Evolutionary conservation across 108 stramenopile genomes (phyloP).

Genomic region (Cyclotella atomus): DNA sequence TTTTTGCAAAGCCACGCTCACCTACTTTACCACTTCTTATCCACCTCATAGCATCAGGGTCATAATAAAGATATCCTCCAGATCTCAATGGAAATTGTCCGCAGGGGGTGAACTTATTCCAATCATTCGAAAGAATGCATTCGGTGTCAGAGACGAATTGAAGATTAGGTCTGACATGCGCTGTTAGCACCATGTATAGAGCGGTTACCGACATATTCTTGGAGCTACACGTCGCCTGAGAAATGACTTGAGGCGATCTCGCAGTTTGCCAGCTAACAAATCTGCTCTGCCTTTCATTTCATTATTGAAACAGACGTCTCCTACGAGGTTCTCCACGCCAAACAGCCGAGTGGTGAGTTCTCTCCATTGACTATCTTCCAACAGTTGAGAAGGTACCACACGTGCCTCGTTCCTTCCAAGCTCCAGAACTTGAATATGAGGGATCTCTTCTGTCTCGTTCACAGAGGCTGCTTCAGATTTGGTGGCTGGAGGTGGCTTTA

Average conservation of each 20-base stretch:
- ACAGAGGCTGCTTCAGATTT: too few species aligned
- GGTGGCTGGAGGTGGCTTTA: too few species aligned
- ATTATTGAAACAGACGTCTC: background rate
- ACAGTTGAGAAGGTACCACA: background rate
- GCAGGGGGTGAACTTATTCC: conserved; percentile 8
- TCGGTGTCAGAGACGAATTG: conserved; percentile 1
- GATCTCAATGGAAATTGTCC: background rate
- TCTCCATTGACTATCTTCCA: background rate
- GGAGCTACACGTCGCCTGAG: background rate
- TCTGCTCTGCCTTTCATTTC: conserved; percentile 15
- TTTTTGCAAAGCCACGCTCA: too few species aligned
- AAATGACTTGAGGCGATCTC: background rate
- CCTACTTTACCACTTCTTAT: too few species aligned
- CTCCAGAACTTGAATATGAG: background rate
- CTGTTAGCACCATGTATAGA: conserved; percentile 3
- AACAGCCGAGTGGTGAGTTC: background rate
- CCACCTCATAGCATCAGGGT: too few species aligned
- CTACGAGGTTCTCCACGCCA: background rate
- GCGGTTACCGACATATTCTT: conserved; percentile 18
- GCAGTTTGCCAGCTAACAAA: conserved; percentile 5
- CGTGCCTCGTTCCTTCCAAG: background rate
- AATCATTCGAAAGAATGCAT: conserved; percentile 4
- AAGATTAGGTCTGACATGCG: conserved; percentile 5
- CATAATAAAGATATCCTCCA: conserved; percentile 15
- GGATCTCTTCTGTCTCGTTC: background rate